A percentile compares a stretch with the other conserved stretches of the same genome.
These are phyloP conservation scores for Eurotiales sp. DNA, from an alignment of 2,329 filamentous ascomycete genomes.

Conservation along the genomic window DNA sequence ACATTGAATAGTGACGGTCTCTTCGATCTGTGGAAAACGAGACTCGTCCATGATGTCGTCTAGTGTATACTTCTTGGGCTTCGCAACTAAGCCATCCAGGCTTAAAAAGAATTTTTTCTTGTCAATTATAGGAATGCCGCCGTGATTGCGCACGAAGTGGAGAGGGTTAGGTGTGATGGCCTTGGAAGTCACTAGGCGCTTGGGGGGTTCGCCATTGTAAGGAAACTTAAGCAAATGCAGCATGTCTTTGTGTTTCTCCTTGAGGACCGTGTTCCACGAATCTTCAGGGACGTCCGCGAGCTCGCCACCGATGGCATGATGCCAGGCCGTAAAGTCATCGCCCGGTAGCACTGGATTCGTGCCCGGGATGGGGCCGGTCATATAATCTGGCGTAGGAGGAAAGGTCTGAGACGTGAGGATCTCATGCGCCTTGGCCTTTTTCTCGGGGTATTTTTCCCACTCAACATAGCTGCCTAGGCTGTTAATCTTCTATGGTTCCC, in stretches of 20 bases:
- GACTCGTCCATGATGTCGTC: conserved; percentile 59
- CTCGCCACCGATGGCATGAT: conserved; percentile 50
- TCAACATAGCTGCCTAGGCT: conserved; percentile 54
- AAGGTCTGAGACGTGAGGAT: conserved; percentile 54
- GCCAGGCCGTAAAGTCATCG: conserved; percentile 57
- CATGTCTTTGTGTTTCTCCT: conserved; percentile 60
- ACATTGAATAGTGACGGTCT: conserved; percentile 62
- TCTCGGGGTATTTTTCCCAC: conserved; percentile 67
- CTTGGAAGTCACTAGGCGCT: conserved; percentile 54
- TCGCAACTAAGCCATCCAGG: conserved; percentile 59
- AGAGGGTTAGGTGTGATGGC: conserved; percentile 58
- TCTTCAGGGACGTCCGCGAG: conserved; percentile 52
- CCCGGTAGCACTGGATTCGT: conserved; percentile 58
- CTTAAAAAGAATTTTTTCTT: conserved; percentile 51
- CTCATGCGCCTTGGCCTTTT: conserved; percentile 57
- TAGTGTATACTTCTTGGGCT: conserved; percentile 55
- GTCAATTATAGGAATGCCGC: conserved; percentile 65
- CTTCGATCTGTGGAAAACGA: conserved; percentile 58
- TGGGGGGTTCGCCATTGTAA: conserved; percentile 61
- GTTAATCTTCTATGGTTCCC: conserved; percentile 3
- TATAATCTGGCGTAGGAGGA: conserved; percentile 51
- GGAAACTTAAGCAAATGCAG: conserved; percentile 61
- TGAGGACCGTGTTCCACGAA: conserved; percentile 53
- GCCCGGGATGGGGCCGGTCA: conserved; percentile 52
- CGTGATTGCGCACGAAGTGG: conserved; percentile 70